These are phyloP conservation scores for Paecilomyces sp. DNA, from an alignment of 2,329 filamentous ascomycete species.

Conservation along the genomic window DNA sequence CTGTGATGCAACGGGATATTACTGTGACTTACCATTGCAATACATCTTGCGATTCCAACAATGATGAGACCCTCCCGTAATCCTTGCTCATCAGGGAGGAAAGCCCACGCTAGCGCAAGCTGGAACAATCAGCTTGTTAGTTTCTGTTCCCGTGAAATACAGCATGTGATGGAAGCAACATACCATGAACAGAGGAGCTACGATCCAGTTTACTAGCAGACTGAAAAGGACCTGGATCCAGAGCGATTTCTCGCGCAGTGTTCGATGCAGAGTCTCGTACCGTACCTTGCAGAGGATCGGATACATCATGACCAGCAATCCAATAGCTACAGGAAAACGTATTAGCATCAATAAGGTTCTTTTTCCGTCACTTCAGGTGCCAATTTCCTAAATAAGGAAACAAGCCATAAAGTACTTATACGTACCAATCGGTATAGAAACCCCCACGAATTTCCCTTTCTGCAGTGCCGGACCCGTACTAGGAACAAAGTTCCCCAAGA, in stretches of 20 bases:
- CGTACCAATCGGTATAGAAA: conserved; percentile 60
- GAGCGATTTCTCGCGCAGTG: conserved; percentile 54
- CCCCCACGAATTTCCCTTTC: conserved; percentile 64
- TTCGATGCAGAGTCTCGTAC: conserved; percentile 64
- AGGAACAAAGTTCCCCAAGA: conserved; percentile 69
- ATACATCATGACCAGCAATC: conserved; percentile 88
- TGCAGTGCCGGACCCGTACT: conserved; percentile 56
- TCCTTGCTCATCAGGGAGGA: conserved; percentile 44
- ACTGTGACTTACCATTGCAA: conserved; percentile 63
- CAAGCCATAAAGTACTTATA: conserved; percentile 8
- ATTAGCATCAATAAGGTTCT: background rate
- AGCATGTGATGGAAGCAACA: conserved; percentile 5
- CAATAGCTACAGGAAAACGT: conserved; percentile 52
- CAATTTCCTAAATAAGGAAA: too few relatives aligned
- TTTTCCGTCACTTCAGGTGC: background rate
- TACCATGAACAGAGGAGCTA: conserved; percentile 78
- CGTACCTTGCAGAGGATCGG: conserved; percentile 83
- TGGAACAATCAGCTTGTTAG: conserved; percentile 18
- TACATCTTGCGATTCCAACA: conserved; percentile 77
- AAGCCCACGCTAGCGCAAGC: conserved; percentile 45
- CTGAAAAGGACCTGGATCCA: conserved; percentile 79
- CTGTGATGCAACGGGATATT: background rate
- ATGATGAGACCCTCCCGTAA: conserved; percentile 63
- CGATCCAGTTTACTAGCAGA: conserved; percentile 71
- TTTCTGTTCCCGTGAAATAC: background rate